These are phyloP conservation scores for Plenodomus lindquistii DNA, from an alignment of 2,329 filamentous ascomycete genomes.

Conservation along the genomic window DNA sequence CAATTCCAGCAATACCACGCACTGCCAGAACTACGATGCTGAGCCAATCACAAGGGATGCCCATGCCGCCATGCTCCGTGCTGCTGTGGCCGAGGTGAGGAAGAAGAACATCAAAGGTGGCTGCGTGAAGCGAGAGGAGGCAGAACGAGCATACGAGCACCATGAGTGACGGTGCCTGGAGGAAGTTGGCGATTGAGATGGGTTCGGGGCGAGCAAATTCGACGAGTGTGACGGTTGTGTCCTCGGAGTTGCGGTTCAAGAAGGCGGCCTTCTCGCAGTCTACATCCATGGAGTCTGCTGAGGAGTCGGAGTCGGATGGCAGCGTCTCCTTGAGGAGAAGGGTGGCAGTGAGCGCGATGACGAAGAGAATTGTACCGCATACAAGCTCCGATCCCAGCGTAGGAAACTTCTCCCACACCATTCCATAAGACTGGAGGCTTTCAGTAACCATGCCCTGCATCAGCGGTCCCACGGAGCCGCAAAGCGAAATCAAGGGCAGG, in stretches of 20 bases:
- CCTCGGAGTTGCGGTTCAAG: constrained; percentile 44
- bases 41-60: constrained; percentile 52
- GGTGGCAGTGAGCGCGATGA: constrained; percentile 46
- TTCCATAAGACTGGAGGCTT: constrained; percentile 47
- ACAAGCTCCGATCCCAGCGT: constrained; percentile 51
- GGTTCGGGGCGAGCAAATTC: constrained; percentile 46
- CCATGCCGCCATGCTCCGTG: constrained; percentile 51
- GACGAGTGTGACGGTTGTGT: constrained; percentile 39
- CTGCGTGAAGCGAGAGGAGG: constrained; percentile 60
- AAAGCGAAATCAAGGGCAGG: constrained; percentile 51
- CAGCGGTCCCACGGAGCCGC: constrained; percentile 52
- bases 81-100: constrained; percentile 53
- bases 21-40: constrained; percentile 48
- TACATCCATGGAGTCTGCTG: constrained; percentile 25
- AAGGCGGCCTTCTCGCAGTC: constrained; percentile 55
- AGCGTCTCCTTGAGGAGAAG: constrained; percentile 49
- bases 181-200: constrained; percentile 51
- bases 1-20: constrained; percentile 46
- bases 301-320: constrained; percentile 28
- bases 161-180: constrained; percentile 52
- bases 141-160: constrained; percentile 55
- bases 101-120: constrained; percentile 55
- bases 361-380: constrained; percentile 48
- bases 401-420: constrained; percentile 49
- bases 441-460: constrained; percentile 49